Conservation (phyloP, 1,284 basidiomycete genomes). For the Fistulina hepatica region DNA sequence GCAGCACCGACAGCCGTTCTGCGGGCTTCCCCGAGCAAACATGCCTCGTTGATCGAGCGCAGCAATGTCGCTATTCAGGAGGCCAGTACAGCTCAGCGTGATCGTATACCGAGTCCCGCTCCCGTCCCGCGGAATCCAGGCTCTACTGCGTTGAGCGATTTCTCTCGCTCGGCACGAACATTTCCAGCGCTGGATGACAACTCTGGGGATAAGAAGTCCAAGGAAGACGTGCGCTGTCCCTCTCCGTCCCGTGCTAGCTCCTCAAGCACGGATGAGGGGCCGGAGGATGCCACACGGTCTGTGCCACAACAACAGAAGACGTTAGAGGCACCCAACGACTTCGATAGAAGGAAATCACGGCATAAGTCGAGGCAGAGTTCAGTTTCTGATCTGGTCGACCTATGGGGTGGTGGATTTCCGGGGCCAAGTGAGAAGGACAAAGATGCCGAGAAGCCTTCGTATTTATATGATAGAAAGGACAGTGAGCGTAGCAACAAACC, state of each 20-base stretch:
- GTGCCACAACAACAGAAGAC: conserved; percentile 17
- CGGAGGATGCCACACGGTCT: conserved; percentile 42
- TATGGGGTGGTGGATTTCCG: conserved; percentile 50
- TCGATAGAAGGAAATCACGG: conserved; percentile 21
- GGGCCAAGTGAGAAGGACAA: conserved; percentile 29
- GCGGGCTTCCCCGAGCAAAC: conserved; percentile 59
- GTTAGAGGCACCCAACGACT: conserved; percentile 12
- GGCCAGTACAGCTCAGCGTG: conserved; percentile 26
- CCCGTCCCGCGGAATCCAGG: background rate
- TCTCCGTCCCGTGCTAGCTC: too few species aligned
- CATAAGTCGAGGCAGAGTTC: conserved; percentile 58
- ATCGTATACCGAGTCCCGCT: conserved; percentile 11
- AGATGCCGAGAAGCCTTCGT: conserved; percentile 15
- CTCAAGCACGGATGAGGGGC: conserved; percentile 52
- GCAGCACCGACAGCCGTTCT: conserved; percentile 33
- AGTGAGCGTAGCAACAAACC: too few species aligned
- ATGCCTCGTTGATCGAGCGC: conserved; percentile 51
- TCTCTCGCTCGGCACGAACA: conserved; percentile 7
- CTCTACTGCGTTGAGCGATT: background rate
- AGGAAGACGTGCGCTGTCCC: too few species aligned
- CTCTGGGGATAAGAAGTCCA: too few species aligned
- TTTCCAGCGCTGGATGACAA: conserved; percentile 13
- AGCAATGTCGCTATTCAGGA: conserved; percentile 39
- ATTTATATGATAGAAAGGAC: too few species aligned
- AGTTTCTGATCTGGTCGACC: conserved; percentile 66